Base-by-base conservation (phyloP, 1,284 basidiomycete genomes). In the Melampsora larici-populina region DNA sequence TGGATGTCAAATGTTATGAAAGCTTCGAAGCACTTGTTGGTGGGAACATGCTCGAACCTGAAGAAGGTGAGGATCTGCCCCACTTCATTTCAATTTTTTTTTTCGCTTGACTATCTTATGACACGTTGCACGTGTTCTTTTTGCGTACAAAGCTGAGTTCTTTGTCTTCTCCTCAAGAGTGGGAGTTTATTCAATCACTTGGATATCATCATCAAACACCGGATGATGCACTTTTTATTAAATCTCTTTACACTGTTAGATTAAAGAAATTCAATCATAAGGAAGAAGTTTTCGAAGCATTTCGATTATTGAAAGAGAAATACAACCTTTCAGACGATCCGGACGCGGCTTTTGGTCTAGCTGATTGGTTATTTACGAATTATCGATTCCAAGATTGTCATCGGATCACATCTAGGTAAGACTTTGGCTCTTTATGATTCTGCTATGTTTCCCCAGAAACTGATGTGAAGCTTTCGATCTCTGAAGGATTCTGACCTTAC, bases 1-100 rank as follows among this genome's bases (percentile, higher is more conserved):
- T 98, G 17, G 97, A 99, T 81, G 93, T 99, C 36, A 97, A 97
- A 84, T 98, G 96, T 84, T 99, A 94, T 82, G 97, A 99, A 80
- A 91, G 94, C 0, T 99, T 97, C 82, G 89, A 92, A 74, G 91
- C 95, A 79, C 88, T 99, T 7, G 87, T 98, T 26, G 90, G 90
- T 58, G 92, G 94, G 1, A 92, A 95, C 83, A 94, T 97, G 92
- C 92, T 97, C 90, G 89, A 90, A 18, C 89, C 90, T 0, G 90
- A 93, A 79, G 95, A 97, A 88, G 94, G 94, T 93, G 77, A 66
- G 86, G 8, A 43, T 48, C 64, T 24, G 4, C 43, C 24, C n/a
- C 83, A 26, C 18, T 48, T 33, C 18, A 46, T 71, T 67, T 70
- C 26, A 71, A 60, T 24, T 40, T 79, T 97, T 94, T 83, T 95